Evolutionary conservation across 495 filamentous ascomycete genomes (phyloP).

Genomic region (Friedmanniomyces endolithicus): DNA sequence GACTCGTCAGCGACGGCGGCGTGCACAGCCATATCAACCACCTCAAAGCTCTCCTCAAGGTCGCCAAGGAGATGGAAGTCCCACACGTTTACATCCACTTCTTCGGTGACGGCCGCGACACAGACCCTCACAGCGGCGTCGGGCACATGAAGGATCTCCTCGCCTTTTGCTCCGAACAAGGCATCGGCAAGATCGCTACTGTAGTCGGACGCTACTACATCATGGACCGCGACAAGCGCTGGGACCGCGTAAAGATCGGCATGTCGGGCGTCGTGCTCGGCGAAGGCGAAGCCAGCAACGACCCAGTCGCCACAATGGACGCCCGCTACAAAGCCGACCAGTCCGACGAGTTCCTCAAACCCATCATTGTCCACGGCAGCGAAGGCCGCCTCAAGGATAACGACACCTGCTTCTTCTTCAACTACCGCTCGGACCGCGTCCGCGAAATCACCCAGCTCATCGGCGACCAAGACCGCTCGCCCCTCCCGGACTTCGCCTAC

Average conservation of each 20-base stretch:
- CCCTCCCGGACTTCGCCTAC: slow-evolving; percentile 82
- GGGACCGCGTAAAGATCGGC: slow-evolving; percentile 85
- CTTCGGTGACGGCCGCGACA: slow-evolving; percentile 95
- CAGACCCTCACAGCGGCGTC: slow-evolving; percentile 81
- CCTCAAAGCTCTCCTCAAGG: slow-evolving; percentile 69
- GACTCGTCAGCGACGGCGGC: slow-evolving; percentile 86
- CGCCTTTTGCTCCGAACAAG: slow-evolving; percentile 66
- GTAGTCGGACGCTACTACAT: slow-evolving; percentile 93
- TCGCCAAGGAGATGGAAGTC: slow-evolving; percentile 76
- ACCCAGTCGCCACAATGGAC: slow-evolving; percentile 76
- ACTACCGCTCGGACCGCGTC: slow-evolving; percentile 97
- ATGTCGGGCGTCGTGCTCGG: slow-evolving; percentile 75
- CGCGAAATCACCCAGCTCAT: slow-evolving; percentile 92
- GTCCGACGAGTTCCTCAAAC: slow-evolving; percentile 96
- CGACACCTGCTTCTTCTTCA: slow-evolving; percentile 98
- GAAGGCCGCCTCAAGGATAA: slow-evolving; percentile 74
- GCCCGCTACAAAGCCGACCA: slow-evolving; percentile 76
- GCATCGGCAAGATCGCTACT: slow-evolving; percentile 77
- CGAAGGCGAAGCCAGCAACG: slow-evolving; percentile 71
- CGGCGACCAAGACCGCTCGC: slow-evolving; percentile 80
- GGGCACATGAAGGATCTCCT: slow-evolving; percentile 79
- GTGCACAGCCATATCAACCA: slow-evolving; percentile 95
- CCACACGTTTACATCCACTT: slow-evolving; percentile 96
- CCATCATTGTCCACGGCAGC: slow-evolving; percentile 84
- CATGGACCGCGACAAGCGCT: slow-evolving; percentile 99